phyloP scores from a whole-genome alignment of 768 basidiomycete genomes.

The Boletus subparvulus region DNA sequence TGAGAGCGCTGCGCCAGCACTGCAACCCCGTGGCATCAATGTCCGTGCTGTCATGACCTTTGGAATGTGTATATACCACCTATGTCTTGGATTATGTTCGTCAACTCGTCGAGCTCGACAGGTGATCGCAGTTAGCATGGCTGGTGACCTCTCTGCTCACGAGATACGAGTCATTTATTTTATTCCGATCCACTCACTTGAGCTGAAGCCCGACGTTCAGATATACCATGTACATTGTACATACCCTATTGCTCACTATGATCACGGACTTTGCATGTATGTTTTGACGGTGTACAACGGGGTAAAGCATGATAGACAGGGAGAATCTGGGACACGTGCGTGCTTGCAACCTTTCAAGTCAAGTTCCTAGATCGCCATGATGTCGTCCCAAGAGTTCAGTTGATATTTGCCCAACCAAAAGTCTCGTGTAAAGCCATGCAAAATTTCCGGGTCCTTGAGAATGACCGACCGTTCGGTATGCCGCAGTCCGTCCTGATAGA shows the following conservation, averaged over 20 bases:
- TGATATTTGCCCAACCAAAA: too few relatives aligned
- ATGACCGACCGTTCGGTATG: too few relatives aligned
- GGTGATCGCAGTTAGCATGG: neutral
- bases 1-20: neutral
- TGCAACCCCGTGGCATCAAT: neutral
- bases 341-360: neutral
- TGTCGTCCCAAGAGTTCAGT: too few relatives aligned
- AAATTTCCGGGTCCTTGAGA: too few relatives aligned
- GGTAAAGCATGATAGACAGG: neutral
- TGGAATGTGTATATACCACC: neutral
- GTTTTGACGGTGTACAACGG: neutral
- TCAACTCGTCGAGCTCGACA: neutral
- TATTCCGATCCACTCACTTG: neutral
- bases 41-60: slow-evolving; percentile 3
- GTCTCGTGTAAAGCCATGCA: too few relatives aligned
- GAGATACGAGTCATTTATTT: neutral
- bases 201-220: neutral
- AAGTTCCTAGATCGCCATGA: neutral
- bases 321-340: neutral
- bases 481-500: too few relatives aligned
- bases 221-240: slow-evolving; percentile 19
- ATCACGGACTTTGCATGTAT: neutral
- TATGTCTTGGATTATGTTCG: slow-evolving; percentile 14
- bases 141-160: neutral
- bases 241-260: neutral